phyloP scores from a whole-genome alignment of 108 stramenopile genomes.

The Mediolabrus comicus region DNA sequence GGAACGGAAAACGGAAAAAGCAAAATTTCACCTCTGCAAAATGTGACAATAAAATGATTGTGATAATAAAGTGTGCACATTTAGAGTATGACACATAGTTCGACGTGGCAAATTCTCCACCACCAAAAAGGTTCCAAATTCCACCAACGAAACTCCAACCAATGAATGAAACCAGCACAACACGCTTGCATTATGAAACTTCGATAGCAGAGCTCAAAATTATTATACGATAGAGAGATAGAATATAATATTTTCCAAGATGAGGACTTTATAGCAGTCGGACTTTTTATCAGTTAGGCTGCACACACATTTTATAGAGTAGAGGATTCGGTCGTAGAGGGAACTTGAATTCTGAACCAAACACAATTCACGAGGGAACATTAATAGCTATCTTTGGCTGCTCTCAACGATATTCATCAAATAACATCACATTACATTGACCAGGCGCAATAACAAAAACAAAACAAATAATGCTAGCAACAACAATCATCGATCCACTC shows the following conservation, averaged over 20 bases:
- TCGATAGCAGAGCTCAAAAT: too few species aligned
- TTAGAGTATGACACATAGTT: too few species aligned
- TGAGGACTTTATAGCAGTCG: slow-evolving; percentile 19
- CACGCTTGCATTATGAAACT: neutral
- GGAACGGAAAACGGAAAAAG: neutral
- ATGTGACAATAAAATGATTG: too few species aligned
- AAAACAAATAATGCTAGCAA: neutral
- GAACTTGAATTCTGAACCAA: too few species aligned
- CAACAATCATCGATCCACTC: slow-evolving; percentile 2
- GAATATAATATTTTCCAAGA: slow-evolving; percentile 18
- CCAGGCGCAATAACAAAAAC: neutral
- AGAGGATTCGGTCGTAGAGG: too few species aligned
- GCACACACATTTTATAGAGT: neutral
- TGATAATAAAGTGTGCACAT: too few species aligned
- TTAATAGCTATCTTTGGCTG: too few species aligned
- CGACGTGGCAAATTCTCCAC: too few species aligned
- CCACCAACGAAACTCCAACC: neutral
- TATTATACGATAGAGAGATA: neutral
- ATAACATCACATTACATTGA: neutral
- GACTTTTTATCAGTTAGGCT: neutral
- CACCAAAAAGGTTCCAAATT: too few species aligned
- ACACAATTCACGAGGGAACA: too few species aligned
- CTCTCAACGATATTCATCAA: neutral
- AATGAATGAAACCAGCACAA: neutral
- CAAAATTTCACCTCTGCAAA: too few species aligned